These are phyloP conservation scores for Aspergillus thermomutatus DNA, from an alignment of 2,329 filamentous ascomycete species.

Conservation along the genomic window DNA sequence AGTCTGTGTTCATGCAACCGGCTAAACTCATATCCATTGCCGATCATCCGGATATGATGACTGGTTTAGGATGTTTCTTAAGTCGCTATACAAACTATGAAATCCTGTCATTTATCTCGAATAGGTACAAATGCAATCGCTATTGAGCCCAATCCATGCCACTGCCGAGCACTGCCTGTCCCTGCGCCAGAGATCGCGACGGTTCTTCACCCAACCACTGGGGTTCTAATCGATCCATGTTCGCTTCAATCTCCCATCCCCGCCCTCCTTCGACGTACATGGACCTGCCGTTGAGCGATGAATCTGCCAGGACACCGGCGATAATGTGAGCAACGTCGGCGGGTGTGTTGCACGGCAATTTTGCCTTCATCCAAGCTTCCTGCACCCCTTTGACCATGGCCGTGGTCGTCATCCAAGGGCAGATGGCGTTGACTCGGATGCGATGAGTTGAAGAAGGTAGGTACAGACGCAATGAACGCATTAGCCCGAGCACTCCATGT, in stretches of 20 bases:
- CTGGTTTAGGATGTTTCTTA: neutral
- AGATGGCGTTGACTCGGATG: slow-evolving; percentile 45
- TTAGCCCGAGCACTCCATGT: slow-evolving; percentile 50
- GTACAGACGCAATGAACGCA: slow-evolving; percentile 44
- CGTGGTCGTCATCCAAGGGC: slow-evolving; percentile 44
- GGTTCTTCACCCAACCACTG: slow-evolving; percentile 44
- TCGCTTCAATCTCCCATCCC: slow-evolving; percentile 45
- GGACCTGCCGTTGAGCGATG: slow-evolving; percentile 37
- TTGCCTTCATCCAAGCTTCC: slow-evolving; percentile 35
- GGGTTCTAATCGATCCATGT: slow-evolving; percentile 38
- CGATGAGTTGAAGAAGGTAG: slow-evolving; percentile 31
- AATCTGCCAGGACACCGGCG: slow-evolving; percentile 33
- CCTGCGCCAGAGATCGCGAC: slow-evolving; percentile 31
- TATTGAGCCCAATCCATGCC: neutral
- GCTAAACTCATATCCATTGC: neutral
- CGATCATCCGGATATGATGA: neutral
- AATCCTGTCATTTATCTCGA: neutral
- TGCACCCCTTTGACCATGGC: slow-evolving; percentile 34
- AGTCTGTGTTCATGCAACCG: no score
- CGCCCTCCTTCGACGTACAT: slow-evolving; percentile 44
- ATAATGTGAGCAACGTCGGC: slow-evolving; percentile 41
- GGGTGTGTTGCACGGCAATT: slow-evolving; percentile 39
- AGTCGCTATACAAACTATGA: neutral
- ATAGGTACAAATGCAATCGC: neutral
- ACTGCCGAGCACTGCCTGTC: slow-evolving; percentile 30